Percentiles rank a stretch among this genome's conserved stretches.
These are phyloP conservation scores for Phyllosticta citriasiana DNA, from an alignment of 2,329 filamentous ascomycete genomes.

Conservation along the genomic window DNA sequence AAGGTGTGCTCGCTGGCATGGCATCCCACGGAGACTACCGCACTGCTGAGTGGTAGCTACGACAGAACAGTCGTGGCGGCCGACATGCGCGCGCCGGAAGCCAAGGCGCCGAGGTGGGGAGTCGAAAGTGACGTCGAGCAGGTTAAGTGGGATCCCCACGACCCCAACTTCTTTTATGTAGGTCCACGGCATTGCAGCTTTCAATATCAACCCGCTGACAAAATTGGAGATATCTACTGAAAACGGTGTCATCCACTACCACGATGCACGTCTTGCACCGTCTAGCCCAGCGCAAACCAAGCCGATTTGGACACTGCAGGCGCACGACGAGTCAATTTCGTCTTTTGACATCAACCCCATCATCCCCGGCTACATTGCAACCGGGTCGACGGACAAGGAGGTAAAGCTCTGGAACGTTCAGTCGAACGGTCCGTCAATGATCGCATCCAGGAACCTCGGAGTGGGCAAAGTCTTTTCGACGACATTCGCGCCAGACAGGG, in stretches of 20 bases:
- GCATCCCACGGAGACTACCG: slow-evolving; percentile 79
- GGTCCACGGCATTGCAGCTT: slow-evolving; percentile 12
- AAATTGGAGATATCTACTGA: slow-evolving; percentile 58
- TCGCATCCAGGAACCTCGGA: slow-evolving; percentile 82
- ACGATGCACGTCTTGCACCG: slow-evolving; percentile 72
- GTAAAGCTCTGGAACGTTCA: slow-evolving; percentile 96
- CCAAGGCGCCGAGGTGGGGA: slow-evolving; percentile 73
- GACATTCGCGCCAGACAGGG: slow-evolving; percentile 77
- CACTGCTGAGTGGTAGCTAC: slow-evolving; percentile 87
- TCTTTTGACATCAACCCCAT: slow-evolving; percentile 84
- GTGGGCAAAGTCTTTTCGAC: slow-evolving; percentile 93
- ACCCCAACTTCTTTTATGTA: slow-evolving; percentile 88
- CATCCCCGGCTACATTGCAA: slow-evolving; percentile 87
- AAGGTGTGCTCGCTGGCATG: slow-evolving; percentile 95
- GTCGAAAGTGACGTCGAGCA: slow-evolving; percentile 94
- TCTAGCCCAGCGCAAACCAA: slow-evolving; percentile 65
- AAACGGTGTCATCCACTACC: slow-evolving; percentile 81
- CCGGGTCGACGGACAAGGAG: slow-evolving; percentile 85
- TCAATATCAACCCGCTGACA: neutral
- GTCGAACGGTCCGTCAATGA: slow-evolving; percentile 71
- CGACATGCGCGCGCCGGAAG: slow-evolving; percentile 88
- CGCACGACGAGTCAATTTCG: slow-evolving; percentile 85
- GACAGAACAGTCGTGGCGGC: slow-evolving; percentile 89
- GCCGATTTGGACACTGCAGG: slow-evolving; percentile 88
- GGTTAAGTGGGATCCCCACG: slow-evolving; percentile 85